phyloP scores from a whole-genome alignment of 2,329 filamentous ascomycete genomes.

The Pseudopyricularia javanii region DNA sequence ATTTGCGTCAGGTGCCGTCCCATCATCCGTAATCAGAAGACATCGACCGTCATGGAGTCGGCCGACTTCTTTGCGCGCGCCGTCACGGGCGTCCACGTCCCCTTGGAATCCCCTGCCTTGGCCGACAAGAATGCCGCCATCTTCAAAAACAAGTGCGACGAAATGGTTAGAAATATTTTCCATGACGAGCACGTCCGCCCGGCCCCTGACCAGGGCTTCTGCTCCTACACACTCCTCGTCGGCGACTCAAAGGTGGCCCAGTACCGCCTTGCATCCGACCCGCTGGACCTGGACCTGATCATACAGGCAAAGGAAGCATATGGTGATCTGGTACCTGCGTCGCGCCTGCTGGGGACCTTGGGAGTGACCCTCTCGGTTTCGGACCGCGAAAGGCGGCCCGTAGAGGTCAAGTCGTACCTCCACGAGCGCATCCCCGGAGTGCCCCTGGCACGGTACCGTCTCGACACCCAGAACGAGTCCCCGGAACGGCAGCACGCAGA shows the following conservation, averaged over 20 bases:
- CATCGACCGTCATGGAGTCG: not conserved
- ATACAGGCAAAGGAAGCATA: constrained; percentile 24
- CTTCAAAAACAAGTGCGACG: constrained; percentile 1
- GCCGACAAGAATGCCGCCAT: not conserved
- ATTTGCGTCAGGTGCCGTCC: not conserved
- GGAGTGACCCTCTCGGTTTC: constrained; percentile 10
- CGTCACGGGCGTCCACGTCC: not conserved
- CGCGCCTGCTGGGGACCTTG: constrained; percentile 20
- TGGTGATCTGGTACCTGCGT: constrained; percentile 27
- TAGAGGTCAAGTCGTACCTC: constrained; percentile 24
- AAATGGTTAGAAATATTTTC: not conserved
- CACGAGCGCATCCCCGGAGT: constrained; percentile 28
- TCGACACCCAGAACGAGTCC: not conserved
- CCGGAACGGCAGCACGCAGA: constrained; percentile 2
- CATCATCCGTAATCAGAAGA: not conserved
- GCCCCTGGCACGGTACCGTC: constrained; percentile 21
- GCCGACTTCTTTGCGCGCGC: not conserved
- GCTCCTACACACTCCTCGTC: constrained; percentile 35
- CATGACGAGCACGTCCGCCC: constrained; percentile 12
- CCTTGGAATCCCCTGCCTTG: not conserved
- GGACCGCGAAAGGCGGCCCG: constrained; percentile 4
- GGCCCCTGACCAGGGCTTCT: constrained; percentile 33
- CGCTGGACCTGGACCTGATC: constrained; percentile 24
- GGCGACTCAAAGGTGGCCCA: constrained; percentile 28
- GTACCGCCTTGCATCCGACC: constrained; percentile 31